These are phyloP conservation scores for Hymenoscyphus linearis DNA, from an alignment of 2,329 filamentous ascomycete genomes.

Conservation along the genomic window DNA sequence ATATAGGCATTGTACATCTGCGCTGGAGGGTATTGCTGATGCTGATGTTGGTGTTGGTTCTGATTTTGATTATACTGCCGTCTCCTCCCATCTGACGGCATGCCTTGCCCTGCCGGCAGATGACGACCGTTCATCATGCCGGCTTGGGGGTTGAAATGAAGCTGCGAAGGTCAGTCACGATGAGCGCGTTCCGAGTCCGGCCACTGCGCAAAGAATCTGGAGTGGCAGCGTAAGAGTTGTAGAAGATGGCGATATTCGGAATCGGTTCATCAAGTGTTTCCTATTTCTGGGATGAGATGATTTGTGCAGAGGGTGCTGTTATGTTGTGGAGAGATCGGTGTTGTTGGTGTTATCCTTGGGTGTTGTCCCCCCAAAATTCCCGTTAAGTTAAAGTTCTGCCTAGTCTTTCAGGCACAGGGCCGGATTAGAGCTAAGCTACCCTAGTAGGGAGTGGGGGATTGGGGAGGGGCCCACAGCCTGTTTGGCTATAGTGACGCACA, in stretches of 20 bases:
- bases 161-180: conserved; percentile 15
- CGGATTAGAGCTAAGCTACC: no score
- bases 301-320: background rate
- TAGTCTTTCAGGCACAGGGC: no score
- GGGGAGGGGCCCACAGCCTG: no score
- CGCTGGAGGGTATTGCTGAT: conserved; percentile 38
- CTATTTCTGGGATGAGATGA: background rate
- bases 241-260: background rate
- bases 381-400: no score
- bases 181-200: conserved; percentile 23
- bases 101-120: conserved; percentile 70
- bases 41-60: conserved; percentile 34
- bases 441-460: no score
- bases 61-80: conserved; percentile 32
- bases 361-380: background rate
- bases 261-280: background rate
- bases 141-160: conserved; percentile 45
- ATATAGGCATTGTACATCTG: conserved; percentile 47
- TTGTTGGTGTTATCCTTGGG: background rate
- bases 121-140: conserved; percentile 73
- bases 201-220: background rate
- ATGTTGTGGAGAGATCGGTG: background rate
- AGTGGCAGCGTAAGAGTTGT: background rate
- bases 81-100: conserved; percentile 31
- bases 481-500: no score